Conservation (phyloP, 2,329 filamentous ascomycete species). For the Fusarium sp. region DNA sequence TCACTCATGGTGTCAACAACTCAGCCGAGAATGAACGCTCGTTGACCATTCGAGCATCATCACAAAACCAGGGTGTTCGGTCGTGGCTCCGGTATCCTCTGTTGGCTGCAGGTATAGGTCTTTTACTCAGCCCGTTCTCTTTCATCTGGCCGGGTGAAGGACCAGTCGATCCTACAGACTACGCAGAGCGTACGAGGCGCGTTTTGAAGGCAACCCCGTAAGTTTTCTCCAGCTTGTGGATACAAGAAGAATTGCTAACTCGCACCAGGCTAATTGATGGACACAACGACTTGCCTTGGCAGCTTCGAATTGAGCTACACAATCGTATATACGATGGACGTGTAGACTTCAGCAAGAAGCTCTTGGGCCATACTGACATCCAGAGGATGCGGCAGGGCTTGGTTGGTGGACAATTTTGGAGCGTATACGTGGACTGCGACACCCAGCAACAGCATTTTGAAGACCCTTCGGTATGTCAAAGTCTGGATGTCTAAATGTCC, state of each 20-base stretch:
- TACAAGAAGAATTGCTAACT: too few species aligned
- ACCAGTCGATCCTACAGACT: neutral
- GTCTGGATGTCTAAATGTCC: too few species aligned
- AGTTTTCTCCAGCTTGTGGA: neutral
- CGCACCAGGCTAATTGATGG: neutral
- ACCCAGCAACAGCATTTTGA: too few species aligned
- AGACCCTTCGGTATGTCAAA: too few species aligned
- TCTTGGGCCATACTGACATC: too few species aligned
- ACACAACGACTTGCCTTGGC: neutral
- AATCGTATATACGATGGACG: neutral
- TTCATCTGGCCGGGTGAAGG: neutral
- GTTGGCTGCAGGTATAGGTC: neutral
- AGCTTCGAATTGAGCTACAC: neutral
- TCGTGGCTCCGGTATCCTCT: neutral
- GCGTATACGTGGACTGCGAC: too few species aligned
- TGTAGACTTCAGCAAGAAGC: neutral
- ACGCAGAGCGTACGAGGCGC: neutral
- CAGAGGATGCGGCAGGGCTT: too few species aligned
- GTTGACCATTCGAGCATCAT: neutral
- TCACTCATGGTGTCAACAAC: neutral
- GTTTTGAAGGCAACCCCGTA: neutral
- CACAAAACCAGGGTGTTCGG: neutral
- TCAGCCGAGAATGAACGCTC: neutral
- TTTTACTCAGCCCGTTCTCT: neutral
- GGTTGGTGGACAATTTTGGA: too few species aligned